Evolutionary conservation across 2,329 filamentous ascomycete genomes (phyloP), one percentile per base, ranked within the genome.

Genomic region (Neofusicoccum parvum): DNA sequence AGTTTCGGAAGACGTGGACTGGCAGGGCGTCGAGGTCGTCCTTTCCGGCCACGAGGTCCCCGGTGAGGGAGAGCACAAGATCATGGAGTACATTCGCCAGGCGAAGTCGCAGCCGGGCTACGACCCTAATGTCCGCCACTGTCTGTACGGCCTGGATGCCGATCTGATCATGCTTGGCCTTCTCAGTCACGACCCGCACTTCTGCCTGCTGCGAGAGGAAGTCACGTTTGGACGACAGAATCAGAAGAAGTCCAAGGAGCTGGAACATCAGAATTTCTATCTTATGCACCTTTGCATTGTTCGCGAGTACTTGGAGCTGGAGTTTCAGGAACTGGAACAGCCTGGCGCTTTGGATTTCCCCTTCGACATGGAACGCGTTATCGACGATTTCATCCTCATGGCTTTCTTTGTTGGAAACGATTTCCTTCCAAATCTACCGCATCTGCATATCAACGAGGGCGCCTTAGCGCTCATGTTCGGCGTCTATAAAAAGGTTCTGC

Each of bases 341-440:
- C 86, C 90, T 23, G 90, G 89, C 17, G 82, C 83, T 71, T 83
- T 97, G 71, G 84, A 82, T 46, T 94, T 97, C 72, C 83, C 87
- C 56, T 99, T 96, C 75, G 91, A 99, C 75, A 90, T 99, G 85
- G 95, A 99, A 82, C 88, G 91, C 69, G 88, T 99, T 74, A 98
- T 99, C 80, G 95, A 99, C 77, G 95, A 99, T 83, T 99, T 99
- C 79, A 98, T 99, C 76, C 87, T 99, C 67, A 97, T 99, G 93
- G 94, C 94, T 54, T 99, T 99, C 82, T 99, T 99, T 78, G 92
- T 99, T 73, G 95, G 95, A 76, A 99, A 99, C 79, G 95, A 99
- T 86, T 99, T 99, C 81, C 86, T 99, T 78, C 95, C 95, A 3
- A 97, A 99, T 79, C 84, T 99, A 66, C 96, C 96, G 5, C 92